Conservation (phyloP, 306 rosid genomes). For the Albizia julibrissin region DNA sequence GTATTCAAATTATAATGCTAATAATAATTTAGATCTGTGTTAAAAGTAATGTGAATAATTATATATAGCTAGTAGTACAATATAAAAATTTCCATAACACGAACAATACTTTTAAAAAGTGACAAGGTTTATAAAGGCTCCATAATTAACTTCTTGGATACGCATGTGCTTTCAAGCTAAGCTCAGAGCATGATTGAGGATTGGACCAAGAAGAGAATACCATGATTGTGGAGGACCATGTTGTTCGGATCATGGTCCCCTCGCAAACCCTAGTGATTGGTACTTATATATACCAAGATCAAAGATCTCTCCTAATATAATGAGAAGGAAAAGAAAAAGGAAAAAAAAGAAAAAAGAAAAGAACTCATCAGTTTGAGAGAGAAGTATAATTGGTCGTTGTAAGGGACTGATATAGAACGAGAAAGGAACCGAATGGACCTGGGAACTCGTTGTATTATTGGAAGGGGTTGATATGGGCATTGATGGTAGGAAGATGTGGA, state of each 20-base stretch:
- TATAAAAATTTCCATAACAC: background rate
- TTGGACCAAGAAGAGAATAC: background rate
- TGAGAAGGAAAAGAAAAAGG: background rate
- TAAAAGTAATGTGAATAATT: background rate
- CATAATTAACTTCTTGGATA: background rate
- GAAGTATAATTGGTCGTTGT: background rate
- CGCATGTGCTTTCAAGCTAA: conserved; percentile 13
- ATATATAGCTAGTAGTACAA: background rate
- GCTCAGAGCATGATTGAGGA: conserved; percentile 4
- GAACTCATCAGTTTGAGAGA: background rate
- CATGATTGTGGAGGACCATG: conserved; percentile 18
- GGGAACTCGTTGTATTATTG: background rate
- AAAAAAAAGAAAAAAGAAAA: background rate
- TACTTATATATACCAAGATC: background rate
- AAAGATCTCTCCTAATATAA: background rate
- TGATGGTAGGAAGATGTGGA: background rate
- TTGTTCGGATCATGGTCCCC: conserved; percentile 10
- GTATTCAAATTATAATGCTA: background rate
- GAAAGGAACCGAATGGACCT: background rate
- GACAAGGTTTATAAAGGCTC: background rate
- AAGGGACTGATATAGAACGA: background rate
- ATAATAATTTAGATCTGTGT: background rate
- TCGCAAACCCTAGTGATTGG: background rate
- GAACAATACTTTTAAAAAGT: background rate
- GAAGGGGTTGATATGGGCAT: background rate